phyloP scores from a whole-genome alignment of 2,329 filamentous ascomycete genomes.

The Tolypocladium pustulatum region DNA sequence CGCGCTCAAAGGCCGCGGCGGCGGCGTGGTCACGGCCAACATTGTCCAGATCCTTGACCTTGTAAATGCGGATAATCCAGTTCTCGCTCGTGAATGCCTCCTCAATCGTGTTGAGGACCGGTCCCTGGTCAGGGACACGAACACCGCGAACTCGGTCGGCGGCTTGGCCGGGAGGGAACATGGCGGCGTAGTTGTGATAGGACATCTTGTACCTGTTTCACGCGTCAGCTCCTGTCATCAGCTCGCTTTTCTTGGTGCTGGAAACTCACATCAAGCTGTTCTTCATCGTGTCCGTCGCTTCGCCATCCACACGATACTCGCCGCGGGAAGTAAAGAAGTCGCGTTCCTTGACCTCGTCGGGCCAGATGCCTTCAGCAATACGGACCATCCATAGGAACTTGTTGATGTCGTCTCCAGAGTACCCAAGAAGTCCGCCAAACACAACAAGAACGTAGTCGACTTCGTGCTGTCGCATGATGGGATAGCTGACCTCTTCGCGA shows the following conservation, averaged over 20 bases:
- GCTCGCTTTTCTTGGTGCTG: background rate
- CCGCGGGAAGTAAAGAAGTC: slow-evolving; percentile 90
- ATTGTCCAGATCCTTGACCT: slow-evolving; percentile 98
- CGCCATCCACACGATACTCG: slow-evolving; percentile 90
- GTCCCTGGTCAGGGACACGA: slow-evolving; percentile 72
- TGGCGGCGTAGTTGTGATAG: slow-evolving; percentile 90
- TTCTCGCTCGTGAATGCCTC: slow-evolving; percentile 99
- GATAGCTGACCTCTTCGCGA: slow-evolving; percentile 93
- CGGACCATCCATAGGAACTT: slow-evolving; percentile 99
- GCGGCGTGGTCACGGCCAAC: slow-evolving; percentile 76
- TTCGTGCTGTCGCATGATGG: slow-evolving; percentile 96
- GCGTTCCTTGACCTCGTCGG: slow-evolving; percentile 95
- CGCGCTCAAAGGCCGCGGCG: slow-evolving; percentile 60
- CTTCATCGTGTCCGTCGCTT: slow-evolving; percentile 93
- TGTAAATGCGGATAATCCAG: slow-evolving; percentile 99
- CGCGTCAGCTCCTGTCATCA: slow-evolving; percentile 12
- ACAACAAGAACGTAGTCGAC: slow-evolving; percentile 98
- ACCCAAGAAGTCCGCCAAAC: slow-evolving; percentile 89
- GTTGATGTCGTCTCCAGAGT: slow-evolving; percentile 98
- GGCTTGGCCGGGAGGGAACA: slow-evolving; percentile 88
- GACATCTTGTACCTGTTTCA: slow-evolving; percentile 94
- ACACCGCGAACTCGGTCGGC: slow-evolving; percentile 79
- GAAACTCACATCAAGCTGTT: slow-evolving; percentile 90
- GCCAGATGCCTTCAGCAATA: slow-evolving; percentile 98
- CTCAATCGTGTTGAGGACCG: slow-evolving; percentile 78